Evolutionary conservation across 1,284 basidiomycete genomes (phyloP).

Genomic region (Clitocybe nebularis): DNA sequence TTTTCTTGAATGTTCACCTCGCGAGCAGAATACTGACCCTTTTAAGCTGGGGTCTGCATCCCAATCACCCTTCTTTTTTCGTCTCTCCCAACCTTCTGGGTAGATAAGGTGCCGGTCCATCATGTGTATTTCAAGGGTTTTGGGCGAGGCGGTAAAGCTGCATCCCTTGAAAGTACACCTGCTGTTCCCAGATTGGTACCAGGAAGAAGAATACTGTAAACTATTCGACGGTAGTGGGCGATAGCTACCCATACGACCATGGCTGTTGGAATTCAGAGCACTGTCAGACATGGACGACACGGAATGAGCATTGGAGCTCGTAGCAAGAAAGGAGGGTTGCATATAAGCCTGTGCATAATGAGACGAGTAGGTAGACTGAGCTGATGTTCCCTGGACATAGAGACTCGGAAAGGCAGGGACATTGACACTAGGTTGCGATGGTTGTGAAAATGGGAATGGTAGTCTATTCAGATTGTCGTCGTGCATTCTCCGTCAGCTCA

Average conservation of each 20-base stretch:
- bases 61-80: slow-evolving; percentile 58
- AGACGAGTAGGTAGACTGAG: no score
- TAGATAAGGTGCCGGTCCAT: slow-evolving; percentile 90
- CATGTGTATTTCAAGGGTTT: slow-evolving; percentile 78
- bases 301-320: slow-evolving; percentile 50
- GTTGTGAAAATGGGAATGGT: no score
- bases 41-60: slow-evolving; percentile 74
- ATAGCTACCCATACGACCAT: not conserved
- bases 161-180: slow-evolving; percentile 71
- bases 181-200: slow-evolving; percentile 60
- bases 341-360: slow-evolving; percentile 19
- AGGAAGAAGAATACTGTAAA: slow-evolving; percentile 26
- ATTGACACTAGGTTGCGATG: no score
- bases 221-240: not conserved
- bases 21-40: slow-evolving; percentile 41
- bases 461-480: no score
- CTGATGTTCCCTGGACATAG: no score
- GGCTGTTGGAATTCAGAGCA: not conserved
- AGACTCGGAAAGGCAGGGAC: no score
- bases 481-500: no score
- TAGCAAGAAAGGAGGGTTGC: slow-evolving; percentile 20
- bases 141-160: slow-evolving; percentile 68
- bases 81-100: slow-evolving; percentile 70
- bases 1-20: not conserved
- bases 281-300: slow-evolving; percentile 2